phyloP scores from a whole-genome alignment of 2,329 filamentous ascomycete species.

The Trichoderma harzianum region DNA sequence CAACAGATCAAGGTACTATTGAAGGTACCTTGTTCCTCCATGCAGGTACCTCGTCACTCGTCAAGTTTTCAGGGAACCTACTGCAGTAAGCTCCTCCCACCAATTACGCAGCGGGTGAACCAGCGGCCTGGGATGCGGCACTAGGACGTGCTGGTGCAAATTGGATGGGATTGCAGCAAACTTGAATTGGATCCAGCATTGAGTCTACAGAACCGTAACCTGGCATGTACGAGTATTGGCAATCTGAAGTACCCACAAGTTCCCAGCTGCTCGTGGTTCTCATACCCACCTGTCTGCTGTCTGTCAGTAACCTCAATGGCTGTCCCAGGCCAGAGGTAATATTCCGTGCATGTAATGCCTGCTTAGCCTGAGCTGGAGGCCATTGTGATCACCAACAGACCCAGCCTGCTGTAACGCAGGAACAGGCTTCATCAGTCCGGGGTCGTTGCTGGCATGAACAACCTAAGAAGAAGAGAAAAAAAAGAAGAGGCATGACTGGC shows the following conservation, averaged over 20 bases:
- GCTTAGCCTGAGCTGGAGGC: neutral
- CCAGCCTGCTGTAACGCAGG: slow-evolving; percentile 3
- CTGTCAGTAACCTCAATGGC: neutral
- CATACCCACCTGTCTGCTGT: neutral
- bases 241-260: neutral
- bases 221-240: neutral
- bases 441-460: neutral
- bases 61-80: neutral
- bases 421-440: slow-evolving; percentile 1
- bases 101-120: neutral
- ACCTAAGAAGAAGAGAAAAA: neutral
- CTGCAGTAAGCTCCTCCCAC: neutral
- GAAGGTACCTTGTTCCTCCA: neutral
- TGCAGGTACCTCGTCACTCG: neutral
- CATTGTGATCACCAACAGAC: neutral
- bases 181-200: neutral
- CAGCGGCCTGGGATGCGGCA: neutral
- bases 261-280: neutral
- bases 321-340: neutral
- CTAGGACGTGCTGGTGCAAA: neutral
- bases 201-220: neutral
- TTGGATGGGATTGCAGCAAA: neutral
- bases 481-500: neutral
- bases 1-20: neutral
- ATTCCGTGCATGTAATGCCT: neutral